Evolutionary conservation across 2,329 filamentous ascomycete genomes (phyloP), one percentile per base, ranked within the genome.

Genomic region (Cladophialophora bantiana): DNA sequence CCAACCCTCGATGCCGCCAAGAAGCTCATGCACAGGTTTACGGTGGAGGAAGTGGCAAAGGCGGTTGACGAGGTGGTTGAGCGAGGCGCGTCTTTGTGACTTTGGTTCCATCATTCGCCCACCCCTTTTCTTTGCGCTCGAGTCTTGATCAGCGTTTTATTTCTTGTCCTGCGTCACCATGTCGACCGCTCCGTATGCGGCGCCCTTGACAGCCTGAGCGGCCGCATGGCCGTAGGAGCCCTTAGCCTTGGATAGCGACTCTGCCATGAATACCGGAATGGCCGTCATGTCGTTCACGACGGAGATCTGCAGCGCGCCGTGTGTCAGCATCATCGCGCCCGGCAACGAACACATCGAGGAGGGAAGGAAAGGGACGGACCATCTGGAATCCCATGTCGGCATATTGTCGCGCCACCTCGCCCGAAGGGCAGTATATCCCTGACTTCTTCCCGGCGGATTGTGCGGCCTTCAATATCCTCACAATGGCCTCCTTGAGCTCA

Each of bases 11-110:
- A 78, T 9, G 75, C 81, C 42, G 80, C 82, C 1, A 79, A 82
- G 66, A 89, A 89, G 75, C 77, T 89, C 36, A 89, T 89, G 80
- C 87, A 89, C 76, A 83, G 86, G 31, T 88, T 87, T 76, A 85
- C 83, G 6, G 83, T 85, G 73, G 79, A 82, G 52, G 83, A 89
- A 67, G 81, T 89, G 9, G 80, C 85, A 67, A 78, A 78, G 56
- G 72, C 83, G 56, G 85, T 89, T 74, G 82, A 87, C 59, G 80
- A 85, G 57, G 80, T 79, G 4, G 80, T 78, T 4, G 79, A 78
- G 65, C 75, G 54, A 63, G 35, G 18, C 20, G 4, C 35, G 9
- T 59, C 62, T 1, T 50, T 40, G 3, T 61, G 38, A 65, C 15
- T 15, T 61, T 18, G 31, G 38, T 32, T 35, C 15, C 10, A 26